Conservation (phyloP, 1,284 basidiomycete genomes). For the Phenoliferia sp. region DNA sequence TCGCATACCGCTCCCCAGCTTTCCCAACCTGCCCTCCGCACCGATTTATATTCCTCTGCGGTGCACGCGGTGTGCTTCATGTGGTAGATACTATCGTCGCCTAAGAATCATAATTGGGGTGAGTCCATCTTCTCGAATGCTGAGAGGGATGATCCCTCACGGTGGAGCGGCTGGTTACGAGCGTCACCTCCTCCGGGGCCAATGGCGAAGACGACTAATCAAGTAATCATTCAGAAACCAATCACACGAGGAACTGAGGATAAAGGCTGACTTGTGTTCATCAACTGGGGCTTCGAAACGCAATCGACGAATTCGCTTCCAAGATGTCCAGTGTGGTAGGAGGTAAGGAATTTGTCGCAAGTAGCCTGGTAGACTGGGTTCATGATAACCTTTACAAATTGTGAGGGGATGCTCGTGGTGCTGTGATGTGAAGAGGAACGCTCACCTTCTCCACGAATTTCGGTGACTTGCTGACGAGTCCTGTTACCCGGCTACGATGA, state of each 20-base stretch:
- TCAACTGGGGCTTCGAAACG: not conserved
- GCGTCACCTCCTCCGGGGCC: not conserved
- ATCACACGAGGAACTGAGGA: too few relatives aligned
- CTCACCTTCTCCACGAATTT: not conserved
- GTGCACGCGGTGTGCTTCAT: not conserved
- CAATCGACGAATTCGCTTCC: not conserved
- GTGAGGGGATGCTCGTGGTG: too few relatives aligned
- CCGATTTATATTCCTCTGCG: not conserved
- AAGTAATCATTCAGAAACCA: too few relatives aligned
- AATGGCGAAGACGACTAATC: not conserved
- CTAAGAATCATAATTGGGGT: not conserved
- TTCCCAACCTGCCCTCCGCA: too few relatives aligned
- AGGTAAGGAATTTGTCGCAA: not conserved
- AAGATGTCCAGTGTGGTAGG: not conserved
- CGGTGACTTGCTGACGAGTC: not conserved
- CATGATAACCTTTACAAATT: not conserved
- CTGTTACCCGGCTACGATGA: not conserved
- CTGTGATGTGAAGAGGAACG: too few relatives aligned
- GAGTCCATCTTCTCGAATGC: not conserved
- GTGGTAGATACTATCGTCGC: not conserved
- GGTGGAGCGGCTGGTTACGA: slow-evolving; percentile 1
- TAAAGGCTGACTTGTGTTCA: not conserved
- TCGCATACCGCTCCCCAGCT: too few relatives aligned
- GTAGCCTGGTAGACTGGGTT: not conserved
- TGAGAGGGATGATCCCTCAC: not conserved